These are phyloP conservation scores for Coemansia sp. DNA, from an alignment of 192 early-diverging fungal genomes.

Conservation along the genomic window DNA sequence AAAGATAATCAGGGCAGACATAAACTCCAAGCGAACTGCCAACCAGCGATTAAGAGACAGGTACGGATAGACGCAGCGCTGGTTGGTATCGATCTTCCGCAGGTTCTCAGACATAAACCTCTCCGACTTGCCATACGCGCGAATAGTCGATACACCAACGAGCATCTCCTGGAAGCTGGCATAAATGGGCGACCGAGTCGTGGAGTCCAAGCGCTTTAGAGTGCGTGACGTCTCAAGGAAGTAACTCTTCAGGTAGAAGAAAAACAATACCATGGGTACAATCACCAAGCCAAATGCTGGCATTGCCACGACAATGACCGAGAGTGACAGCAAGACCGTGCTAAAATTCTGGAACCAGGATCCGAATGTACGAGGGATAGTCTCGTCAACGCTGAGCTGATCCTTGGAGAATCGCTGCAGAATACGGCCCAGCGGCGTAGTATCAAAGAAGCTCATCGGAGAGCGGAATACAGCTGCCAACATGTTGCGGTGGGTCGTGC, in stretches of 20 bases:
- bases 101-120: conserved; percentile 74
- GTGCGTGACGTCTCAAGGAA: conserved; percentile 74
- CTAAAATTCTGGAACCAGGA: conserved; percentile 52
- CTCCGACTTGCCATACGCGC: conserved; percentile 58
- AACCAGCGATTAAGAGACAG: conserved; percentile 71
- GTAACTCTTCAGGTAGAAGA: conserved; percentile 53
- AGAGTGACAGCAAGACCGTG: conserved; percentile 40
- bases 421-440: conserved; percentile 80
- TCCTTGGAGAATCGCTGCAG: conserved; percentile 90
- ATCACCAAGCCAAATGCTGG: conserved; percentile 56
- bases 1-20: conserved; percentile 79
- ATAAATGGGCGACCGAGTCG: conserved; percentile 70
- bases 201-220: conserved; percentile 74
- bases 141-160: conserved; percentile 61
- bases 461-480: conserved; percentile 68
- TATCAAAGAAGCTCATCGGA: conserved; percentile 64
- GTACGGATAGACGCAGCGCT: conserved; percentile 74
- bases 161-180: conserved; percentile 63
- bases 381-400: conserved; percentile 75
- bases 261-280: conserved; percentile 53
- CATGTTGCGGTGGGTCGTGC: conserved; percentile 74
- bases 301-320: conserved; percentile 49
- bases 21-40: conserved; percentile 73
- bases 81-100: conserved; percentile 71
- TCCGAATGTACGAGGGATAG: conserved; percentile 59